Conservation (phyloP, 1,284 basidiomycete genomes). For the Somion occarium region DNA sequence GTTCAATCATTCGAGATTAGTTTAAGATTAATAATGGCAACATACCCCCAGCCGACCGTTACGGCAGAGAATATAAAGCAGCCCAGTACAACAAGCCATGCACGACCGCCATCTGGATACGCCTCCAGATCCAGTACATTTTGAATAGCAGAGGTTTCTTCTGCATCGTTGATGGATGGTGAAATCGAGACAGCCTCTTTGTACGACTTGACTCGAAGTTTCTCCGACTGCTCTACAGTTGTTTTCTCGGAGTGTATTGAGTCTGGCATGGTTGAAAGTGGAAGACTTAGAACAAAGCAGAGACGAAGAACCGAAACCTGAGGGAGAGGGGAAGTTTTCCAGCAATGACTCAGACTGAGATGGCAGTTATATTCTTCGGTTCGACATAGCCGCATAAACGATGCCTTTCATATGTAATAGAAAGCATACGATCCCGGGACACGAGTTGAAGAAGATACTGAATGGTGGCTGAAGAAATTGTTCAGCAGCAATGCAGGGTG, state of each 20-base stretch:
- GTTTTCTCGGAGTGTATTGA: not conserved
- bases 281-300: too few relatives aligned
- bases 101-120: constrained; percentile 16
- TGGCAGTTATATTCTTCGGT: too few relatives aligned
- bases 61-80: constrained; percentile 18
- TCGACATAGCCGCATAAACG: too few relatives aligned
- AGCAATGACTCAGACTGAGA: too few relatives aligned
- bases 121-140: not conserved
- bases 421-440: too few relatives aligned
- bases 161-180: not conserved
- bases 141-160: not conserved
- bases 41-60: constrained; percentile 20
- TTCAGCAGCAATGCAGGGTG: too few relatives aligned
- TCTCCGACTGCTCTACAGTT: not conserved
- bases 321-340: too few relatives aligned
- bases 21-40: constrained; percentile 6
- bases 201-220: not conserved
- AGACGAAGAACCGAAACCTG: too few relatives aligned
- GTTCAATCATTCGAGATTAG: not conserved
- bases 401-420: too few relatives aligned
- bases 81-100: constrained; percentile 19
- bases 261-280: not conserved
- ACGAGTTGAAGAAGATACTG: too few relatives aligned
- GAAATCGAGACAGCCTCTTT: not conserved
- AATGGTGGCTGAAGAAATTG: too few relatives aligned